Base-by-base conservation (phyloP, 1,284 basidiomycete species). In the Peniophora sp. region DNA sequence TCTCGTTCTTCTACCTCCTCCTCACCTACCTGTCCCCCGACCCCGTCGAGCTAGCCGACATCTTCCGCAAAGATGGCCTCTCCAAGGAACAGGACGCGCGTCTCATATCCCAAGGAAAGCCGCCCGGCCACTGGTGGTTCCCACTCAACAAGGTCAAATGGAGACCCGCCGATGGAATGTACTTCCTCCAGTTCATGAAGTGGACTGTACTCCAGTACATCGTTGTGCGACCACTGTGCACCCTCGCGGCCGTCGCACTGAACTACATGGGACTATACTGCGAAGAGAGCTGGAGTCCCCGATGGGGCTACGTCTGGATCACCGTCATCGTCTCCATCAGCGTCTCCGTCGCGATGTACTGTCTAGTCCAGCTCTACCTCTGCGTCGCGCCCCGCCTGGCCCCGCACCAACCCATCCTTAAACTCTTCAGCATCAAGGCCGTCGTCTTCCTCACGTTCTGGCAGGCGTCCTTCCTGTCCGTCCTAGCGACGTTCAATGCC, bases 141-240 rank as follows among this genome's bases (percentile, higher is more conserved):
- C 88, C 88, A 0, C 60, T 91, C 3, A 74, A 79, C 0, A 79
- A 73, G 52, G 66, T 87, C 50, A 78, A 75, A 52, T 79, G 75
- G 69, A 82, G 83, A 56, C 86, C 86, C 0, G 69, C 66, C 59
- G 80, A 84, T 58, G 84, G 81, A 0, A 64, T 88, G 15, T 81
- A 83, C 56, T 89, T 89, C 59, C 64, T 91, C 35, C 85, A 88
- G 62, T 63, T 85, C 46, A 86, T 87, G 81, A 90, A 89, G 65
- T 86, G 86, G 79, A 81, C 79, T 17, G 79, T 91, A 10, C 68
- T 89, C n/a, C 88, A 92, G 60, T 90, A 90, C 58, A 87, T 85
- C 64, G 76, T 88, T 47, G 63, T 87, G 32, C 72, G 85, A 52
- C 85, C 86, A 1, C 58, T 73, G 79, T 81, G 58, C 49, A 87